Base-by-base conservation (phyloP, 306 rosid genomes). In the Carpinus viminea region DNA sequence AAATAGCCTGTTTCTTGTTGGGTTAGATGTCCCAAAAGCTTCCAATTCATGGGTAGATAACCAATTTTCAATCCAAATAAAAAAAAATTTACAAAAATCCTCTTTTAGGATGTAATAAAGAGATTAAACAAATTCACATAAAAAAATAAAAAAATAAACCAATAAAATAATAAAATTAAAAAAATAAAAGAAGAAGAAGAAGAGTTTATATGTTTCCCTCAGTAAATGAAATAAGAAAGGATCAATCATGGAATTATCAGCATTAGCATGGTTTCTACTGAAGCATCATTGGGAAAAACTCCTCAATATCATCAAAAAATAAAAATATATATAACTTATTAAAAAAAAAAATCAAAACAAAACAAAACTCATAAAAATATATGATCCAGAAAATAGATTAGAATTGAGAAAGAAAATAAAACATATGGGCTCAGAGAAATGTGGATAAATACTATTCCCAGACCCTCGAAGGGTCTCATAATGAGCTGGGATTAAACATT, bases 401-500 rank as follows among this genome's bases (percentile, higher is more conserved):
- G 38, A 2, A 26, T 66, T 34, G 5, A 7, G 31, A 9, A 21
- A 6, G 7, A 7, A 21, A 16, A 57, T 1, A 59, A 31, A 3
- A 1, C 0, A 28, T 3, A 28, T 4, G 74, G 52, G 88, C 88
- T 87, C 85, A 84, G 85, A 84, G 71, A 77, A 53, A 77, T 54
- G 76, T 83, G 83, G 78, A 61, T 59, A 51, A 50, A 21, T 48
- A 70, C 57, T 66, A 85, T 74, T 87, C 91, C 83, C 66, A 15
- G 87, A 82, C 91, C 88, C 70, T 72, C 70, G 31, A 85, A 82
- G 85, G 78, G 43, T 62, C 87, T 87, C 88, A 68, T 85, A 75
- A 79, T 82, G 88, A 85, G 88, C 88, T 80, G 88, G 88, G 89
- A 87, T 83, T 70, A 59, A 79, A 62, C 82, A 82, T 64, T 65